Base-by-base conservation (phyloP, 78 protist species). In the Polysphondylium violaceum region DNA sequence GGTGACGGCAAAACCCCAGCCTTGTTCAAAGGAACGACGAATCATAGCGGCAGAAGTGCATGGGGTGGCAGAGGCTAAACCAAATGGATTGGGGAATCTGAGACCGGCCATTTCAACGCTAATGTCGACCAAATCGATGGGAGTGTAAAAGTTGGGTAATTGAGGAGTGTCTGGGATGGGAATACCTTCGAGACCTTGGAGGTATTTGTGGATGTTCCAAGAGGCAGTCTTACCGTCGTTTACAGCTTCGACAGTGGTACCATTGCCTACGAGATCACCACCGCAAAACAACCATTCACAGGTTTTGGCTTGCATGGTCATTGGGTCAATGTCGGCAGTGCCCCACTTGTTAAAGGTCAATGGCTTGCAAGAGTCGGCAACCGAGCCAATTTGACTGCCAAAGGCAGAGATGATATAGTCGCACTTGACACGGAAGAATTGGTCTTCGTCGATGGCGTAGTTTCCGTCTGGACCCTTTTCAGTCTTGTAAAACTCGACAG, bases 1-100 rank as follows among this genome's bases (percentile, higher is more conserved):
- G 41, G 98, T 97, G 59, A 98, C 98, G 16, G 98, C 99, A 64
- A 95, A 98, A n/a, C 99, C 99, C 98, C 98, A 98, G 27, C 99
- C 99, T 31, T 95, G 99, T 44, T 98, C 98, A 76, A 97, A 98
- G 29, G 98, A 94, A 12, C 99, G 55, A 11, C 96, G 75, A 83
- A 98, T 97, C 99, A 96, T 96, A 2, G 87, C 92, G 0, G 95
- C 60, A 2, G 97, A 65, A 16, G 98, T 95, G 21, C 96, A 73
- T 40, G 97, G 95, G 16, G 99, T 97, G 25, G 99, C 99, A 17
- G 98, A 91, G 14, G 99, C 98, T 36, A 98, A 81, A 40, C 99
- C 99, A 77, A 96, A 98, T 21, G 99, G 99, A 75, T 98, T 98
- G 56, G 68, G 94, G 94, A 97, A 97, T 4, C 74, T 55, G 63